phyloP scores from a whole-genome alignment of 768 basidiomycete species.

The Fomitopsis serialis region DNA sequence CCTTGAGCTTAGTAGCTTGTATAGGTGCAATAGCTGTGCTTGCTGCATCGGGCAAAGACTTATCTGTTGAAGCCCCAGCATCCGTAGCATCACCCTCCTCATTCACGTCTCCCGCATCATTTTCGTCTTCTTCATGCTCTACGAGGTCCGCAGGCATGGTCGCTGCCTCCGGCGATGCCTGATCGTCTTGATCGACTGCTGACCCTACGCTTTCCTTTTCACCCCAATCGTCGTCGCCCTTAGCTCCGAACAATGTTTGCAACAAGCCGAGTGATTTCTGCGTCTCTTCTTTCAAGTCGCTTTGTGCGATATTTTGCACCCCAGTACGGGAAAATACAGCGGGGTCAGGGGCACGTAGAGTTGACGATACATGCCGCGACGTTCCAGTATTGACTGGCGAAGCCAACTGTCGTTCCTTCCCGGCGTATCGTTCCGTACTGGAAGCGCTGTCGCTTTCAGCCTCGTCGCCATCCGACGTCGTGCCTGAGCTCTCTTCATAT shows the following conservation, averaged over 20 bases:
- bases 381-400: too few relatives aligned
- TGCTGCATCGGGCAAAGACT: background rate
- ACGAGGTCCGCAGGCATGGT: conserved; percentile 16
- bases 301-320: background rate
- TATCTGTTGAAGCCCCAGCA: conserved; percentile 4
- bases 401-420: too few relatives aligned
- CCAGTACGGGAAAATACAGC: background rate
- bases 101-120: conserved; percentile 6
- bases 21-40: conserved; percentile 19
- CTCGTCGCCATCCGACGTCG: background rate
- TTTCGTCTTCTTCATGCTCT: background rate
- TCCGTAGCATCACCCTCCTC: conserved; percentile 5
- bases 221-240: conserved; percentile 47
- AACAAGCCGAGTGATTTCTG: conserved; percentile 42
- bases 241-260: conserved; percentile 44
- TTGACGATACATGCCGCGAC: background rate
- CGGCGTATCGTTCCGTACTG: too few relatives aligned
- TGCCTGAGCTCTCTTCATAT: background rate
- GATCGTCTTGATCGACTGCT: conserved; percentile 43
- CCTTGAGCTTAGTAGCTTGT: conserved; percentile 45
- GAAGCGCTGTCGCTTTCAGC: too few relatives aligned
- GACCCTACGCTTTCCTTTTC: conserved; percentile 53
- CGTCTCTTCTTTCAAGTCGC: conserved; percentile 41
- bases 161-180: conserved; percentile 19
- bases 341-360: conserved; percentile 5